Evolutionary conservation across 345 rosid species (phyloP).

Genomic region (Carallia brachiata): DNA sequence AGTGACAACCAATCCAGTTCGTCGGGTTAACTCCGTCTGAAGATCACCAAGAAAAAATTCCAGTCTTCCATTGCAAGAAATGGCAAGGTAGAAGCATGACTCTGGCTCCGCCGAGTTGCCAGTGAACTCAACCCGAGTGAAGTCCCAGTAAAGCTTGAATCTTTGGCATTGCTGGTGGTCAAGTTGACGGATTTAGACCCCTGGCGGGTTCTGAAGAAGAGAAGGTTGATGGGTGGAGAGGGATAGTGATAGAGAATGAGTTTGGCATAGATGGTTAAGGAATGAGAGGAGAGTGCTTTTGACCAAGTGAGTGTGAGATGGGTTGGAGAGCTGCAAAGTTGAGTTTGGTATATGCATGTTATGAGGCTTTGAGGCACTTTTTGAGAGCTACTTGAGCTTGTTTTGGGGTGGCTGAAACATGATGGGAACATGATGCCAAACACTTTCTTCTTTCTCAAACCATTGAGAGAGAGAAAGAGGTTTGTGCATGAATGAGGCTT

Average conservation of each 20-base stretch:
- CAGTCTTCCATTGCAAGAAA: conserved; percentile 37
- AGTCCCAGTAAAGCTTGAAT: conserved; percentile 59
- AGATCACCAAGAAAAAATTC: conserved; percentile 57
- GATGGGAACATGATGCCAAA: conserved; percentile 43
- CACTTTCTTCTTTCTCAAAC: background rate
- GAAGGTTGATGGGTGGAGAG: conserved; percentile 42
- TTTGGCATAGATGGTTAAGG: conserved; percentile 49
- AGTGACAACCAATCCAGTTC: conserved; percentile 31
- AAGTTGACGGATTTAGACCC: conserved; percentile 55
- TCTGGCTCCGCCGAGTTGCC: conserved; percentile 53
- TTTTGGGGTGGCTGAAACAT: conserved; percentile 49
- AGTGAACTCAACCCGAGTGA: conserved; percentile 43
- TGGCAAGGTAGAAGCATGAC: conserved; percentile 44
- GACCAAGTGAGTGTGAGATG: conserved; percentile 56
- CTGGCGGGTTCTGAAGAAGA: conserved; percentile 40
- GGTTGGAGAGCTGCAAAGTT: conserved; percentile 37
- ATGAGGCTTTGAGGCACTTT: conserved; percentile 47
- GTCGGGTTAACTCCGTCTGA: conserved; percentile 25
- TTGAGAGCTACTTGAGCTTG: conserved; percentile 21
- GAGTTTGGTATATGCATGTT: conserved; percentile 46
- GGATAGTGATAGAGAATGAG: conserved; percentile 47
- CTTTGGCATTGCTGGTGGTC: conserved; percentile 36
- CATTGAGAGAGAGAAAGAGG: background rate
- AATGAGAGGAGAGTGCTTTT: conserved; percentile 41
- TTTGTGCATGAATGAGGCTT: background rate